A percentile compares a stretch with the other conserved stretches of the same genome.
Conservation (phyloP, 2,329 filamentous ascomycete species). For the Lasiodiplodia sp. region DNA sequence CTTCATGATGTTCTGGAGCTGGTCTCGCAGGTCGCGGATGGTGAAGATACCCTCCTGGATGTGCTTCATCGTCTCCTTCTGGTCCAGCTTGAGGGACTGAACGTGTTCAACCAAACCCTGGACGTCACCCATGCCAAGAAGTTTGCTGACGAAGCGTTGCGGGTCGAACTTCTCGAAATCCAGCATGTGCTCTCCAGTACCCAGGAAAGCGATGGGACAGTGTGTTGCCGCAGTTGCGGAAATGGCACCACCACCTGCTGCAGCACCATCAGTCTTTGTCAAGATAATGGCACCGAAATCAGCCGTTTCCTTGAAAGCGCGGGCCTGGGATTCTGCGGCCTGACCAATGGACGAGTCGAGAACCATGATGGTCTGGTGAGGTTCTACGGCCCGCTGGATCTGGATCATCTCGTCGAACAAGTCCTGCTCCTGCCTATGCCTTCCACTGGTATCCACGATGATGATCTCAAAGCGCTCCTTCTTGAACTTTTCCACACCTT, state of each 20-base stretch:
- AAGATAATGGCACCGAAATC: constrained; percentile 99
- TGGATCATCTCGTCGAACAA: constrained; percentile 98
- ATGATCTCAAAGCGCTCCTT: constrained; percentile 98
- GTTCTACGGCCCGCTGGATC: constrained; percentile 87
- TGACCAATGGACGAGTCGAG: constrained; percentile 96
- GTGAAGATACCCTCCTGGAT: constrained; percentile 97
- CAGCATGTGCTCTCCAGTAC: constrained; percentile 96
- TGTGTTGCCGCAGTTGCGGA: constrained; percentile 96
- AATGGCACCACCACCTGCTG: constrained; percentile 94
- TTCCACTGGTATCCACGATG: constrained; percentile 95
- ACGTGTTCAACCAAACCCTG: constrained; percentile 95
- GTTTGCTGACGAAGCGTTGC: constrained; percentile 89
- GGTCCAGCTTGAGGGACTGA: constrained; percentile 91
- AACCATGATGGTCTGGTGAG: constrained; percentile 98
- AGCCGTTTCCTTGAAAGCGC: constrained; percentile 96
- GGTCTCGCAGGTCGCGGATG: constrained; percentile 90
- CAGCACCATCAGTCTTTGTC: constrained; percentile 97
- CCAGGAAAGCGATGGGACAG: constrained; percentile 97
- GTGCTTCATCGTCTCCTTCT: constrained; percentile 99
- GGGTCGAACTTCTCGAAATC: constrained; percentile 93
- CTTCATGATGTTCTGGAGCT: constrained; percentile 98
- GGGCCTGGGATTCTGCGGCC: constrained; percentile 90
- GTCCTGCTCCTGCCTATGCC: constrained; percentile 93
- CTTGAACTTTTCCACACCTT: constrained; percentile 98
- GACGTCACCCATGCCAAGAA: constrained; percentile 98